A percentile compares a stretch with the other conserved stretches of the same genome.
Conservation (phyloP, 2,329 filamentous ascomycete genomes). For the Trichoderma brevicompactum region DNA sequence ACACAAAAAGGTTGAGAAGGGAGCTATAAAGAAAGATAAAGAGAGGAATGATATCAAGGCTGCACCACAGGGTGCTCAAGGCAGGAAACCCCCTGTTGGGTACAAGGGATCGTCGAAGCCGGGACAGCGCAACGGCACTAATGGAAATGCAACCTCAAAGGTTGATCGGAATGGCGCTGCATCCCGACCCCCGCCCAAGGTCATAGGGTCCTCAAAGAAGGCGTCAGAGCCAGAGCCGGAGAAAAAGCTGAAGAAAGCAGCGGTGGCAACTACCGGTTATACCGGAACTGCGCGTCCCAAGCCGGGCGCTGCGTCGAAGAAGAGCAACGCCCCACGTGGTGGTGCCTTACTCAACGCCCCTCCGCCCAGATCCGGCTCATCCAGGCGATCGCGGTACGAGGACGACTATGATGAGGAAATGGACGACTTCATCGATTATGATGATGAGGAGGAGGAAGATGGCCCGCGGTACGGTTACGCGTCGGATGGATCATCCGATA, state of each 20-base stretch:
- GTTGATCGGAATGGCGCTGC: constrained; percentile 13
- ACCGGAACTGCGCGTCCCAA: constrained; percentile 67
- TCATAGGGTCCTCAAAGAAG: constrained; percentile 31
- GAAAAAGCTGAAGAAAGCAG: constrained; percentile 66
- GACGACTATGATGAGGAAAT: constrained; percentile 67
- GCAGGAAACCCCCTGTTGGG: constrained; percentile 32
- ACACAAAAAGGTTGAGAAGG: constrained; percentile 72
- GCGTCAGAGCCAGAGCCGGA: constrained; percentile 45
- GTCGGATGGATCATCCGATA: constrained; percentile 72
- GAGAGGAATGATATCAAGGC: constrained; percentile 49
- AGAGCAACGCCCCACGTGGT: constrained; percentile 44
- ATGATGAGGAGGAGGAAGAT: constrained; percentile 58
- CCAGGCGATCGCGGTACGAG: constrained; percentile 49
- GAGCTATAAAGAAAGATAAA: constrained; percentile 52
- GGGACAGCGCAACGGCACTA: constrained; percentile 35
- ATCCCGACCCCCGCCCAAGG: constrained; percentile 22
- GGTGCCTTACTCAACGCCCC: constrained; percentile 48
- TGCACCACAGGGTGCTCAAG: constrained; percentile 40
- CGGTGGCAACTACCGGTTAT: constrained; percentile 66
- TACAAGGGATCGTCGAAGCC: constrained; percentile 43
- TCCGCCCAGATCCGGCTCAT: constrained; percentile 36
- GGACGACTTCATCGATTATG: constrained; percentile 66
- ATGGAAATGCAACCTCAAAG: constrained; percentile 29
- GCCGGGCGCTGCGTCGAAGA: constrained; percentile 43
- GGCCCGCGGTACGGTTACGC: constrained; percentile 58